Base-by-base conservation (phyloP, 169 alveolate species). In the Amoebophrya sp. region DNA sequence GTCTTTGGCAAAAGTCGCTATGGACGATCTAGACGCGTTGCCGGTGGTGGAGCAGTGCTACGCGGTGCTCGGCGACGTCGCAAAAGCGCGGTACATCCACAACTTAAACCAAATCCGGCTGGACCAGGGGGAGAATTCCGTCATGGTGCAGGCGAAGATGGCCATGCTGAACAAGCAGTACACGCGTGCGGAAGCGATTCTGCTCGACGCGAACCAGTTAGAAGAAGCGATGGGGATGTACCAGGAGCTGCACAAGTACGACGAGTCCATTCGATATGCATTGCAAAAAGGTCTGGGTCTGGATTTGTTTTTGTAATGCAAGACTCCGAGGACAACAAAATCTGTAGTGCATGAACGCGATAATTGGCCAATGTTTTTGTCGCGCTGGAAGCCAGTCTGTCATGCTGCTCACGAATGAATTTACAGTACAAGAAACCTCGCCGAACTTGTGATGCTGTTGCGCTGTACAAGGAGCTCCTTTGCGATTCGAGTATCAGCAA, bases 211-310 rank as follows among this genome's bases (percentile, higher is more conserved):
- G 93, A 96, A 96, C 93, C 97, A 97, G 93, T 95, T 97, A 40
- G 98, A 96, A 93, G 99, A 97, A 89, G 98, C 99, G 77, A 97
- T 97, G 97, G 98, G 96, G 77, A 97, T 97, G 97, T 97, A 97
- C 92, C 96, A 96, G 95, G 98, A 96, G 94, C 96, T 97, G 35
- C 99, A 97, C 94, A 97, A 97, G 92, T 93, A 90, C 89, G 94
- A 96, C 90, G 97, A 95, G 93, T 94, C 97, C 90, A 96, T 97
- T 25, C 95, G 95, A 89, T n/a, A n/a, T n/a, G n/a, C n/a, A n/a
- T n/a, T n/a, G n/a, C 96, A n/a, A n/a, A n/a, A n/a, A n/a, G n/a
- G n/a, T n/a, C n/a, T n/a, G n/a, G n/a, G n/a, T n/a, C n/a, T n/a
- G n/a, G n/a, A n/a, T n/a, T n/a, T n/a, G n/a, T n/a, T n/a, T n/a